Evolutionary conservation across 768 basidiomycete species (phyloP).

Genomic region (Fibroporia radiculosa): DNA sequence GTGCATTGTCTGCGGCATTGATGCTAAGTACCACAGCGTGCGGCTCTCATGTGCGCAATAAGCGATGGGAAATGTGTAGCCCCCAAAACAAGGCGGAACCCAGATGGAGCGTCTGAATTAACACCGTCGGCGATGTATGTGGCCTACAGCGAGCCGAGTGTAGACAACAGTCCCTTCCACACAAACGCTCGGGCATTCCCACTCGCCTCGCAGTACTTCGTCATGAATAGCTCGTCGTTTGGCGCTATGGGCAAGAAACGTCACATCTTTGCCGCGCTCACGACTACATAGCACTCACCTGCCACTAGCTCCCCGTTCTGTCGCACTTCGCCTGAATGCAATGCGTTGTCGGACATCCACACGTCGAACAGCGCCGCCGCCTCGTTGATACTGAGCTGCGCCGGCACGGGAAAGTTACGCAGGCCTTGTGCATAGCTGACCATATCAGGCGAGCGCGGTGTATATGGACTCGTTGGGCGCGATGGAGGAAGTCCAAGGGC

Average conservation of each 20-base stretch:
- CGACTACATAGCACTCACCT: constrained; percentile 8
- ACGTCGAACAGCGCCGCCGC: constrained; percentile 70
- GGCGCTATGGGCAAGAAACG: constrained; percentile 19
- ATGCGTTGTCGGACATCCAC: constrained; percentile 57
- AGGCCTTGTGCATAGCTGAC: constrained; percentile 49
- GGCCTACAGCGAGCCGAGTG: not conserved
- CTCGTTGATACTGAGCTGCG: constrained; percentile 53
- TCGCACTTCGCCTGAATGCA: constrained; percentile 62
- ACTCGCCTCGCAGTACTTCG: constrained; percentile 68
- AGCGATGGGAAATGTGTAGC: too few relatives aligned
- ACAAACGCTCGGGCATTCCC: constrained; percentile 81
- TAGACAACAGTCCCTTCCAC: constrained; percentile 23
- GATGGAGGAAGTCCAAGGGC: constrained; percentile 42
- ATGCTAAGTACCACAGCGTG: too few relatives aligned
- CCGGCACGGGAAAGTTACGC: constrained; percentile 44
- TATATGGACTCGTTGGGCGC: constrained; percentile 44
- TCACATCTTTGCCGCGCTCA: not conserved
- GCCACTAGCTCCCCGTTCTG: constrained; percentile 47
- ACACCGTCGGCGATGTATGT: too few relatives aligned
- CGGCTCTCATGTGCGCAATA: too few relatives aligned
- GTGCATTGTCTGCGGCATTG: too few relatives aligned
- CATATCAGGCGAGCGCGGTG: constrained; percentile 42
- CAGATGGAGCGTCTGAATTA: too few relatives aligned
- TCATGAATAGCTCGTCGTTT: constrained; percentile 68
- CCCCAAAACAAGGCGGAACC: too few relatives aligned